phyloP scores from a whole-genome alignment of 495 filamentous ascomycete species.

The Thermochaetoides thermophila region DNA sequence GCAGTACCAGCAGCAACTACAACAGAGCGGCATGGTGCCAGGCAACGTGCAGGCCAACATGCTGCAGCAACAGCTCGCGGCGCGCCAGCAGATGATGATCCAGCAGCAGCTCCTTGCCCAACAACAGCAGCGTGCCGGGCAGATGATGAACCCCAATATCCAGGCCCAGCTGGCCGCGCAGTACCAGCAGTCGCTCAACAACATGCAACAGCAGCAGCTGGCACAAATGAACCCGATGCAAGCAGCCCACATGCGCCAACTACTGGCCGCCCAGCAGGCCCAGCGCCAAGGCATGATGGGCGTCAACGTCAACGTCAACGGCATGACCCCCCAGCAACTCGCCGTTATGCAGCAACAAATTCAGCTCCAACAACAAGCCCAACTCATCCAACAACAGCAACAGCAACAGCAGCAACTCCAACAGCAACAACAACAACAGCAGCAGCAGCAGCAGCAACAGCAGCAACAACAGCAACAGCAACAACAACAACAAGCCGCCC shows the following conservation, averaged over 20 bases:
- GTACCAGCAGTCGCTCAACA: constrained; percentile 21
- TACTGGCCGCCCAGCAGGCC: constrained; percentile 9
- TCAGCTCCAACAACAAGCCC: constrained; percentile 22
- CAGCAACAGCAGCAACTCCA: constrained; percentile 21
- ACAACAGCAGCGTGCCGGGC: constrained; percentile 16
- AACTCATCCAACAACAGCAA: constrained; percentile 10
- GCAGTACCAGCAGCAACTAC: constrained; percentile 24
- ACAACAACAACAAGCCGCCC: constrained; percentile 7
- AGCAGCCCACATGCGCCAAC: constrained; percentile 26
- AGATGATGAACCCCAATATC: constrained; percentile 14
- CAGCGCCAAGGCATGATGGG: constrained; percentile 22
- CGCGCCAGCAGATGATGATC: constrained; percentile 25
- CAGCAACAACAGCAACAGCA: constrained; percentile 23
- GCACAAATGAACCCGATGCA: constrained; percentile 11
- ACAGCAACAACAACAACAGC: constrained; percentile 24
- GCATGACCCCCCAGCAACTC: constrained; percentile 23
- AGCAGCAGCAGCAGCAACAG: constrained; percentile 20
- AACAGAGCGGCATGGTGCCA: constrained; percentile 25
- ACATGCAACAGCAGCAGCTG: constrained; percentile 18
- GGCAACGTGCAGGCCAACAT: constrained; percentile 12
- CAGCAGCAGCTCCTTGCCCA: constrained; percentile 19
- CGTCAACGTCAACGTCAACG: constrained; percentile 12
- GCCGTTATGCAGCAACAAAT: constrained; percentile 26
- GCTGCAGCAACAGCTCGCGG: constrained; percentile 18
- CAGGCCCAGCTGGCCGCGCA: constrained; percentile 16